Base-by-base conservation (phyloP, 495 filamentous ascomycete species). In the Mycothermus thermophilus region DNA sequence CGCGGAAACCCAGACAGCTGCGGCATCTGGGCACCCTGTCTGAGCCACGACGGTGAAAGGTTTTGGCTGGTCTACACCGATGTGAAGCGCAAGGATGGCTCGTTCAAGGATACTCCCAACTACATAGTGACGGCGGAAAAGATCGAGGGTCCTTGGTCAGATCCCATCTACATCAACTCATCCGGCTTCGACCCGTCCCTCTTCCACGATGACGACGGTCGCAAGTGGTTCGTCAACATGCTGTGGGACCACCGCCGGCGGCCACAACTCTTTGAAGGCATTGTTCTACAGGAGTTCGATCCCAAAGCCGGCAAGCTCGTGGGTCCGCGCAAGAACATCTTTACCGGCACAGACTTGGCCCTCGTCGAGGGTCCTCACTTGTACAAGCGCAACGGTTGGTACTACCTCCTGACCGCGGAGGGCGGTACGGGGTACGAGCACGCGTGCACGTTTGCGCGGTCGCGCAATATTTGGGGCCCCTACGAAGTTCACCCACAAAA, bases 361-460 rank as follows among this genome's bases (percentile, higher is more conserved):
- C 56, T 74, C 10, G 67, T 72, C 5, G 76, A 80, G 46, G 76
- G 67, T 1, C 73, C 75, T 8, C 75, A 79, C 35, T 57, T 81
- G 21, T 78, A 76, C 50, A 68, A 67, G 34, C 71, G 74, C 15
- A 72, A 72, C 33, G 69, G 60, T 0, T 79, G 69, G 50, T 80
- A 77, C 47, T 83, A 81, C 41, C 62, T 83, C 21, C 62, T 83
- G 35, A 74, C 72, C 5, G 75, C 75, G 2, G 75, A 80, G 40
- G 76, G 73, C 1, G 75, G 76, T 3, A 79, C 75, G 1, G 74
- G 61, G 3, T 65, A 69, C 34, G 52, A 66, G 8, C 75, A 80
- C 37, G 63, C 63, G 3, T 55, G 55, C 27, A 71, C 68, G 8
- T 51, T 75, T 3, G 64, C 65, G 0, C 62, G 74, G 8, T 69